Percentiles rank a stretch among this genome's conserved stretches.
phyloP scores from a whole-genome alignment of 176 grass and related monocot genomes.

The Olyra latifolia region DNA sequence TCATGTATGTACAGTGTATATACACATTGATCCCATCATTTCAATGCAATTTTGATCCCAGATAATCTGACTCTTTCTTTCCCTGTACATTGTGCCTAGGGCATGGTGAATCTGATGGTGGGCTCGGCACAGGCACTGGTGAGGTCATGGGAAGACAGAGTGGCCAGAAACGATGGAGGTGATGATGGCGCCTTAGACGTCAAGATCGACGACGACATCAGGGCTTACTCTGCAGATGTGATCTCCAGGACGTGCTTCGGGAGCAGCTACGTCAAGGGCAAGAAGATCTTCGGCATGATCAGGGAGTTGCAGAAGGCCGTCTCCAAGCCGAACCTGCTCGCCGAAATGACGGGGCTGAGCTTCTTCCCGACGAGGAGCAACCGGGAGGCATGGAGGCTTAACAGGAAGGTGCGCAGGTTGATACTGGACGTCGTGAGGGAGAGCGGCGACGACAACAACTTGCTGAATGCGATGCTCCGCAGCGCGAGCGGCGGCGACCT shows the following conservation, averaged over 20 bases:
- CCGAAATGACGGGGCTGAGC: constrained; percentile 64
- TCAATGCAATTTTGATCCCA: neutral
- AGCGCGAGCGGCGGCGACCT: constrained; percentile 27
- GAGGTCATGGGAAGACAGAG: constrained; percentile 49
- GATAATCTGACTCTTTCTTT: neutral
- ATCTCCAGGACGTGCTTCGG: constrained; percentile 88
- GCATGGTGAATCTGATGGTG: constrained; percentile 76
- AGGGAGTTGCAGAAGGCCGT: constrained; percentile 78
- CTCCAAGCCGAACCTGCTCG: constrained; percentile 55
- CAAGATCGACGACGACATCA: constrained; percentile 69
- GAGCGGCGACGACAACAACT: constrained; percentile 24
- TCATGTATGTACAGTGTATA: too few relatives aligned
- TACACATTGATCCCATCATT: neutral
- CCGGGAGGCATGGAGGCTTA: constrained; percentile 62
- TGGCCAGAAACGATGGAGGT: neutral
- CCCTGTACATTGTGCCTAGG: constrained; percentile 15
- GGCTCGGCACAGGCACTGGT: constrained; percentile 54
- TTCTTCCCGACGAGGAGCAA: constrained; percentile 44
- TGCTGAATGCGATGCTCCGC: constrained; percentile 62
- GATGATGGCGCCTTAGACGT: constrained; percentile 36
- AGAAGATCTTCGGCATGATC: constrained; percentile 67
- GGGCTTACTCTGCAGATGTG: constrained; percentile 79
- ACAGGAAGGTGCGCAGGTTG: constrained; percentile 46
- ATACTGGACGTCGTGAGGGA: constrained; percentile 57
- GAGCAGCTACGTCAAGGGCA: constrained; percentile 69